Evolutionary conservation across 352 stramenopile species (phyloP), one percentile per base, ranked within the genome.

Genomic region (Sclerospora graminicola): DNA sequence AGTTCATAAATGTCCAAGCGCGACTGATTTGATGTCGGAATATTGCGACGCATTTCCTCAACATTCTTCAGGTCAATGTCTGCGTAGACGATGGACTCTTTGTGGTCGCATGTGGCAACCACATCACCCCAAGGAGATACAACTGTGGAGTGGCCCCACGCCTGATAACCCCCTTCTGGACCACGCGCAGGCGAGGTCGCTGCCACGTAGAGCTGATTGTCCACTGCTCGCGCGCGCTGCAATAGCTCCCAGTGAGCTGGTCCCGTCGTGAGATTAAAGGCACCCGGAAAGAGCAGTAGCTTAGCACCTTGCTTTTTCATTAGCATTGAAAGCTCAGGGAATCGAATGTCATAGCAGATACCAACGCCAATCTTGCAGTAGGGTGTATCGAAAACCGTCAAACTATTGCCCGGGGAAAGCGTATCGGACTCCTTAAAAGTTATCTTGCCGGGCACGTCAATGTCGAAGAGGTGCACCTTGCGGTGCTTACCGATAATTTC

Each of bases 301-400:
- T 93, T 92, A 34, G 83, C 81, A 68, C 89, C 70, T 69, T 88
- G 54, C 72, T 84, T 69, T 65, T 97, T 84, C 67, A 97, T 84
- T 14, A 99, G 75, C 76, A 98, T 97, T 43, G 94, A 94, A 24
- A 99, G 90, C 67, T 99, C 94, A 7, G 96, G 91, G 66, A 99
- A 99, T 38, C 97, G 94, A 60, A 99, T 98, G 69, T 99, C 97
- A 69, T 99, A 99, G 73, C 97, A 99, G 55, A 99, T 99, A 16
- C 91, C 97, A 19, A 99, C 74, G 48, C 96, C 97, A 41, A 99
- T 90, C 49, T 93, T 93, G 65, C 86, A 83, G 54, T 77, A 95
- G 20, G 76, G 77, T 35, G 83, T 95, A 59, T 95, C 78, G 44
- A 91, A 89, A 34, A 94, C 58, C 45, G 82, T 91, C 42, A 92